Evolutionary conservation across 129 eudicot species (phyloP), one percentile per base, ranked within the genome.

Genomic region (Rutidosis leptorrhynchoides): DNA sequence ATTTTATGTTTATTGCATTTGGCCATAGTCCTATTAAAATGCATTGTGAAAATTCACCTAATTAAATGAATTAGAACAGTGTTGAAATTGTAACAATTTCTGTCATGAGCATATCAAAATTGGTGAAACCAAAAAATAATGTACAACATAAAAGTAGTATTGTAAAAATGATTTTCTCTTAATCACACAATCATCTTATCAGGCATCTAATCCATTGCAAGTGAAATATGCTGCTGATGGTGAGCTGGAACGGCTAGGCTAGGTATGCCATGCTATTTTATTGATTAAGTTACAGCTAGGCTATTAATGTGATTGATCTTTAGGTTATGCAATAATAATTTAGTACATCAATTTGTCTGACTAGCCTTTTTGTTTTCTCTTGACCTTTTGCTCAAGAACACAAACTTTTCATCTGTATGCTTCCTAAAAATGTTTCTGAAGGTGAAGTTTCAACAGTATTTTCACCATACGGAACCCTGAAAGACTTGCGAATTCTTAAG

Each of bases 141-240:
- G n/a, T n/a, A n/a, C n/a, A n/a, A n/a, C n/a, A n/a, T n/a, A n/a
- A n/a, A n/a, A n/a, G n/a, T n/a, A n/a, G n/a, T n/a, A n/a, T n/a
- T n/a, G n/a, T n/a, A n/a, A n/a, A n/a, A n/a, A n/a, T n/a, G n/a
- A n/a, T n/a, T n/a, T n/a, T n/a, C n/a, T n/a, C n/a, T n/a, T n/a
- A n/a, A n/a, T n/a, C n/a, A n/a, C n/a, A n/a, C n/a, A n/a, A n/a
- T n/a, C n/a, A n/a, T n/a, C n/a, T n/a, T n/a, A n/a, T n/a, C 89
- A 93, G 98, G 98, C 98, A 65, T 86, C 96, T 62, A 88, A 95
- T 88, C 98, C 96, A 27, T 77, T 93, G 87, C 98, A 93, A 88
- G 98, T 93, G 83, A 93, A 93, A 82, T 93, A 93, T 66, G 98
- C n/a, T n/a, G n/a, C 98, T 15, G 96, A 93, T 83, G 98, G 98